Conservation (phyloP, 331 rosid species). For the Dryas integrifolia region DNA sequence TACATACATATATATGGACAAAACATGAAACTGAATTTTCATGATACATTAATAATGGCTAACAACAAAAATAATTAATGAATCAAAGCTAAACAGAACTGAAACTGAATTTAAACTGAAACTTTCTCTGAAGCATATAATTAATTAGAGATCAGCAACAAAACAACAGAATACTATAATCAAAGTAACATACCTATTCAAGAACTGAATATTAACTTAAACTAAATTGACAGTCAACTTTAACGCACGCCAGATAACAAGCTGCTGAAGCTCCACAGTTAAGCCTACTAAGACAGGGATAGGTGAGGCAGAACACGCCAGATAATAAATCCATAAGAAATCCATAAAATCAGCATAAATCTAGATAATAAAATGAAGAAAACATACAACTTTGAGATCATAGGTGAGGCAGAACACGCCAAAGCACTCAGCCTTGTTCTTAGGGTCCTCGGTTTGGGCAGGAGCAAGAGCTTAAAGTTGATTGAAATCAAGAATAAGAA, state of each 20-base stretch:
- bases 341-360: conserved; percentile 8
- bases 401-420: conserved; percentile 93
- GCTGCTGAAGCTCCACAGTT: conserved; percentile 14
- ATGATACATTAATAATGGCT: too few relatives aligned
- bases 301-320: neutral
- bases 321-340: neutral
- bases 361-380: neutral
- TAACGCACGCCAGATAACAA: neutral
- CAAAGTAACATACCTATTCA: too few relatives aligned
- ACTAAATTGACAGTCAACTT: conserved; percentile 28
- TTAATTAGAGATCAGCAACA: too few relatives aligned
- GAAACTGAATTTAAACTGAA: too few relatives aligned
- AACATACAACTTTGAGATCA: conserved; percentile 83
- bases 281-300: neutral
- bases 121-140: too few relatives aligned
- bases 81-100: too few relatives aligned
- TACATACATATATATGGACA: too few relatives aligned
- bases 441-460: conserved; percentile 38
- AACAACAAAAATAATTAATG: too few relatives aligned
- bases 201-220: too few relatives aligned
- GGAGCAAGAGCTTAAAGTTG: conserved; percentile 61
- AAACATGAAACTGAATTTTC: too few relatives aligned
- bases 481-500: conserved; percentile 36
- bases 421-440: conserved; percentile 67
- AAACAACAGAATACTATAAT: too few relatives aligned